phyloP scores from a whole-genome alignment of 2,329 filamentous ascomycete genomes.

The Fusarium illudens region DNA sequence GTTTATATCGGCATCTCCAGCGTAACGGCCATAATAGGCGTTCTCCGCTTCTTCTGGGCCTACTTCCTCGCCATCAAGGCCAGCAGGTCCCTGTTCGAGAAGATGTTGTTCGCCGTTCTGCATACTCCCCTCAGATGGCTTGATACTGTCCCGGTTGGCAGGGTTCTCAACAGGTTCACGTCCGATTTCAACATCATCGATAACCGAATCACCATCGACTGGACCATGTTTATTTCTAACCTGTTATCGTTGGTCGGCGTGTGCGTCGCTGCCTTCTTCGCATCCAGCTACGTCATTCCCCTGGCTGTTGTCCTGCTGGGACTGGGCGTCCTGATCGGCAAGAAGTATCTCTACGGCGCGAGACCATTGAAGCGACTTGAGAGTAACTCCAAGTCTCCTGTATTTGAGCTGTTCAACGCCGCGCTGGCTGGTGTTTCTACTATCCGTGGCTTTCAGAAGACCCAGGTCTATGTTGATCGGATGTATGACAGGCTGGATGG shows the following conservation, averaged over 20 bases:
- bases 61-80: slow-evolving; percentile 73
- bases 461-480: slow-evolving; percentile 69
- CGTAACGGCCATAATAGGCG: slow-evolving; percentile 65
- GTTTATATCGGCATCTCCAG: slow-evolving; percentile 76
- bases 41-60: slow-evolving; percentile 69
- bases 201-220: slow-evolving; percentile 68
- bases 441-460: slow-evolving; percentile 78
- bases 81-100: slow-evolving; percentile 73
- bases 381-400: slow-evolving; percentile 78
- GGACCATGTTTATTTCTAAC: slow-evolving; percentile 68
- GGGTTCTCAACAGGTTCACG: slow-evolving; percentile 81
- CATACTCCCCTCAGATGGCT: slow-evolving; percentile 80
- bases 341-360: slow-evolving; percentile 73
- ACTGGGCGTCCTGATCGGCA: slow-evolving; percentile 66
- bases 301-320: slow-evolving; percentile 66
- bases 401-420: slow-evolving; percentile 82
- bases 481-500: slow-evolving; percentile 77
- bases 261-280: slow-evolving; percentile 71
- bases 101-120: slow-evolving; percentile 72
- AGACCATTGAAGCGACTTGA: slow-evolving; percentile 81
- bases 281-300: slow-evolving; percentile 72
- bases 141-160: slow-evolving; percentile 79
- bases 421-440: slow-evolving; percentile 77
- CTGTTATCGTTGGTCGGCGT: slow-evolving; percentile 70
- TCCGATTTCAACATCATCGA: slow-evolving; percentile 80